Percentiles rank a stretch among this genome's conserved stretches.
phyloP scores from a whole-genome alignment of 768 basidiomycete species.

The Tylopilus felleus region DNA sequence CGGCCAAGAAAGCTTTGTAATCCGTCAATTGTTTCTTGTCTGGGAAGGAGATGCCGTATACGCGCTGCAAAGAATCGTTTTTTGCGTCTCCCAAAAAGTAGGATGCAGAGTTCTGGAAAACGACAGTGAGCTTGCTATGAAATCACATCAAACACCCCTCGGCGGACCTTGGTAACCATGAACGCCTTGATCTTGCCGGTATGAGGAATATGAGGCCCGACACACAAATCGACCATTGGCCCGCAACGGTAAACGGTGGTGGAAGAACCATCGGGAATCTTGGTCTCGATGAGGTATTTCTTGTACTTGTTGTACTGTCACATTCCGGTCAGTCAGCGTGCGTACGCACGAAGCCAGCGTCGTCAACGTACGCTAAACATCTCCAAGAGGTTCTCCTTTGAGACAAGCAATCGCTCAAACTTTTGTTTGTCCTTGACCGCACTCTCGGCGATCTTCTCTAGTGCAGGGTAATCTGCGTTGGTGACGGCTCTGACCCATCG shows the following conservation, averaged over 20 bases:
- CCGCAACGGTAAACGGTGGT: slow-evolving; percentile 99
- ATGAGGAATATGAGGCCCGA: slow-evolving; percentile 97
- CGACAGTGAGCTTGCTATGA: background rate
- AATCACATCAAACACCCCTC: background rate
- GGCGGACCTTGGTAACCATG: slow-evolving; percentile 85
- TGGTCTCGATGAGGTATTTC: slow-evolving; percentile 89
- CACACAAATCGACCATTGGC: slow-evolving; percentile 95
- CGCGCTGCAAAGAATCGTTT: slow-evolving; percentile 92
- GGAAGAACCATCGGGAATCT: slow-evolving; percentile 93
- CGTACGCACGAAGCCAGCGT: background rate
- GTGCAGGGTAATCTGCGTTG: slow-evolving; percentile 77
- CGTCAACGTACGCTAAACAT: slow-evolving; percentile 85
- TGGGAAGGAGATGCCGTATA: slow-evolving; percentile 99
- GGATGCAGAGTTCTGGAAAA: slow-evolving; percentile 82
- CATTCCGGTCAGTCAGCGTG: slow-evolving; percentile 1
- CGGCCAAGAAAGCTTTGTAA: slow-evolving; percentile 93
- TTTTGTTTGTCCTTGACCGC: slow-evolving; percentile 96
- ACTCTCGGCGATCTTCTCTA: slow-evolving; percentile 84
- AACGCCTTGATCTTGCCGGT: slow-evolving; percentile 97
- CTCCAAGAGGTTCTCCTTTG: slow-evolving; percentile 92
- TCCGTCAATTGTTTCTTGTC: slow-evolving; percentile 94
- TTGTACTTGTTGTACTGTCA: slow-evolving; percentile 98
- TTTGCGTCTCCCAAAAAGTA: slow-evolving; percentile 94
- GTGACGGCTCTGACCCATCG: slow-evolving; percentile 58
- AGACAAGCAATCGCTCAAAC: slow-evolving; percentile 90